Conservation (phyloP, 495 filamentous ascomycete species). For the Sordaria brevicollis region DNA sequence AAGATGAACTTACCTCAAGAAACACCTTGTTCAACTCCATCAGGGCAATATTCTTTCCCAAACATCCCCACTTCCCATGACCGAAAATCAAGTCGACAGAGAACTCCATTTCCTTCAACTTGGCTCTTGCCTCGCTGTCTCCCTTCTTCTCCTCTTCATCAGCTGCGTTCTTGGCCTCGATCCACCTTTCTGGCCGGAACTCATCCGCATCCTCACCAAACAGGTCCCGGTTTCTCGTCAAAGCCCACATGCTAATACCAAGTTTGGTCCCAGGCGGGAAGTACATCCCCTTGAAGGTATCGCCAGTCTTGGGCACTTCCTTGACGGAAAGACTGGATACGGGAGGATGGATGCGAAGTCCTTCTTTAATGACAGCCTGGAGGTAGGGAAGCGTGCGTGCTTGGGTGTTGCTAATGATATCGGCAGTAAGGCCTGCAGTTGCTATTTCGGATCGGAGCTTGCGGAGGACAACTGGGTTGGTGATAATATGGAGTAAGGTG, state of each 20-base stretch:
- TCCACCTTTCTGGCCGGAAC: constrained; percentile 7
- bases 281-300: background rate
- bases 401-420: background rate
- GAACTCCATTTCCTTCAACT: background rate
- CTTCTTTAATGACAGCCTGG: background rate
- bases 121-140: background rate
- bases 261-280: background rate
- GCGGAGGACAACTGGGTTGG: constrained; percentile 30
- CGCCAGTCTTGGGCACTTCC: background rate
- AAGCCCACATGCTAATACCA: background rate
- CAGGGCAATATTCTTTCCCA: constrained; percentile 25
- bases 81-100: constrained; percentile 13
- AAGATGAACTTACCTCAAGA: constrained; percentile 40
- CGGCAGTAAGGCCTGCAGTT: constrained; percentile 13
- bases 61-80: constrained; percentile 22
- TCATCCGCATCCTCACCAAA: constrained; percentile 6
- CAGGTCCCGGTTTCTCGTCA: background rate
- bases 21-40: constrained; percentile 40
- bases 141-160: background rate
- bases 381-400: background rate
- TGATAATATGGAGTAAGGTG: constrained; percentile 7
- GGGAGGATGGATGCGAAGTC: constrained; percentile 1
- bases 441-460: constrained; percentile 49
- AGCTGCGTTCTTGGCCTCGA: background rate
- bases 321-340: background rate